Evolutionary conservation across 1,284 basidiomycete genomes (phyloP), one percentile per base, ranked within the genome.

Genomic region (Cryptococcus sp.): DNA sequence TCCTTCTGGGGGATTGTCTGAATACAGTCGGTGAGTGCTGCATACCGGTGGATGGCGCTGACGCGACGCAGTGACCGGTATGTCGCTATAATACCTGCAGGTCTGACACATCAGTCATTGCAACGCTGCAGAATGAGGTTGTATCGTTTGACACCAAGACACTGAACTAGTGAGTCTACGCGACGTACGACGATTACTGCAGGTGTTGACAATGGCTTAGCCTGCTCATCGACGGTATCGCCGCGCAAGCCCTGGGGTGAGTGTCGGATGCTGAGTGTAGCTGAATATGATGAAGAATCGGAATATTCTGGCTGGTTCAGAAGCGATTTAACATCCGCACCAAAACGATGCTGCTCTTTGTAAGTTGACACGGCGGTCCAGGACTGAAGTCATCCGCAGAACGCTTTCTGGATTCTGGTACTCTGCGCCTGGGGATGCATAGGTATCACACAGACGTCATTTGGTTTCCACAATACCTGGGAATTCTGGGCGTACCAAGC

Each of bases 401-500:
- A 76, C 58, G 72, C 67, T 22, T 69, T 76, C 50, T 76, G 69
- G 63, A 76, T 76, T 42, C 61, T 72, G 17, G 47, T 74, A 1
- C 67, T 76, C 40, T 66, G 62, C 52, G 68, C 70, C 43, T 93
- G 91, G 90, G 91, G 90, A 19, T 88, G 90, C 85, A 82, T 92
- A 50, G 90, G 90, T 1, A 86, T 92, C 58, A 91, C 89, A 85
- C 91, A 90, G 0, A 67, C 79, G 8, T 86, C 82, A 54, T 78
- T 93, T 53, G 91, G 91, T 0, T 90, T 90, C 75, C 89, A 91
- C 72, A 89, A 90, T 63, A 83, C 73, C 23, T 91, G 89, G 89
- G 90, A 91, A 69, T 91, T 90, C 77, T 91, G 86, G 88, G 84
- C 84, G 41, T 89, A 90, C 78, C 90, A 89, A 67, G 83, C 89